Percentiles rank a stretch among this genome's conserved stretches.
Evolutionary conservation across 2,329 filamentous ascomycete genomes (phyloP).

Genomic region (Dothidotthia symphoricarpi): DNA sequence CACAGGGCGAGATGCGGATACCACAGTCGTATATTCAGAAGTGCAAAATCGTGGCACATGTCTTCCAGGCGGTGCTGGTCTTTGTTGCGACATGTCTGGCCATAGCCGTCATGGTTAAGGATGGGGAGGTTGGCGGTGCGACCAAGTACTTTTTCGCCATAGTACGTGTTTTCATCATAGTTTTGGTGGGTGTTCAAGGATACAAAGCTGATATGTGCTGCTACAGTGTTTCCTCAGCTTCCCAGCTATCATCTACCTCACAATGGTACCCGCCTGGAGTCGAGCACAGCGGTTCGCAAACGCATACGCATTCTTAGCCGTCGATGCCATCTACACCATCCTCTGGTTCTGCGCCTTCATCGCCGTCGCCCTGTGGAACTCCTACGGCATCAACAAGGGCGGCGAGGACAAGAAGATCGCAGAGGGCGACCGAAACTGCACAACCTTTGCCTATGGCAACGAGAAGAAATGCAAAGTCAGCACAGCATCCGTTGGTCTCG

Average conservation of each 20-base stretch:
- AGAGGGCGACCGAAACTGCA: conserved; percentile 50
- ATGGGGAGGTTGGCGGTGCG: conserved; percentile 53
- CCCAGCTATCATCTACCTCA: conserved; percentile 59
- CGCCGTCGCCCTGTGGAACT: conserved; percentile 56
- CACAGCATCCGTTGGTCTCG: conserved; percentile 56
- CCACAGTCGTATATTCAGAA: conserved; percentile 52
- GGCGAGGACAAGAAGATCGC: conserved; percentile 43
- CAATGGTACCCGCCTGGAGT: conserved; percentile 61
- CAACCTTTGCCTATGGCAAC: conserved; percentile 56
- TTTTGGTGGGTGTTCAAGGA: too few relatives aligned
- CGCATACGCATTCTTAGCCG: conserved; percentile 57
- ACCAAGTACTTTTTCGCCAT: conserved; percentile 58
- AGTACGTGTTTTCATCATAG: conserved; percentile 49
- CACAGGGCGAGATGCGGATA: conserved; percentile 22
- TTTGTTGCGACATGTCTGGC: conserved; percentile 59
- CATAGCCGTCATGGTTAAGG: conserved; percentile 58
- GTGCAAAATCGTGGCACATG: conserved; percentile 57
- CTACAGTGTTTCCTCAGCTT: conserved; percentile 59
- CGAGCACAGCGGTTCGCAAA: conserved; percentile 59
- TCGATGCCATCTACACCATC: conserved; percentile 54
- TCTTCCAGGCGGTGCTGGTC: conserved; percentile 54
- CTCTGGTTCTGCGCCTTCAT: conserved; percentile 62
- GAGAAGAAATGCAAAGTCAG: conserved; percentile 57
- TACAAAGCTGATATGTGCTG: conserved; percentile 15
- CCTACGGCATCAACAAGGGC: conserved; percentile 54